phyloP scores from a whole-genome alignment of 805 yeast species.

The Ogataea sp. region DNA sequence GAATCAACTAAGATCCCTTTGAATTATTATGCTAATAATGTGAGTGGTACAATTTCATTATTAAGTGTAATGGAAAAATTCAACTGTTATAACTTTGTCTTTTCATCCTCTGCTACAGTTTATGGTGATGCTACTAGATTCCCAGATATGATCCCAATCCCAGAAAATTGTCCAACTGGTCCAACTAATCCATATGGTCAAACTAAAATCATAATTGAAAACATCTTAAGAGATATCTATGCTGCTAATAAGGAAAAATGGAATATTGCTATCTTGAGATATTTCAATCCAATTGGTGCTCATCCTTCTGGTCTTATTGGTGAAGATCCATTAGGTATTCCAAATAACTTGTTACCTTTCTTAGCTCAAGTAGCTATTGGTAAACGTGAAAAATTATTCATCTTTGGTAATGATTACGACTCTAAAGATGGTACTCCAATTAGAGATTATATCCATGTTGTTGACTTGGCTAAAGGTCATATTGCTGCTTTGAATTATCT shows the following conservation, averaged over 20 bases:
- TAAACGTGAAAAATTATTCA: constrained; percentile 53
- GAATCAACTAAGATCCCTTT: constrained; percentile 66
- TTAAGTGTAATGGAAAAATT: constrained; percentile 42
- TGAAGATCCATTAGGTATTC: constrained; percentile 73
- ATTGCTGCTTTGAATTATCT: constrained; percentile 60
- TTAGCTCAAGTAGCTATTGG: constrained; percentile 75
- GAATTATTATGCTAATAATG: constrained; percentile 60
- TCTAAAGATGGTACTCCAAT: constrained; percentile 76
- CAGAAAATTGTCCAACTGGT: constrained; percentile 67
- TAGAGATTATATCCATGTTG: constrained; percentile 75
- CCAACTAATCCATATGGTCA: constrained; percentile 76
- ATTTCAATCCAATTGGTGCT: constrained; percentile 82
- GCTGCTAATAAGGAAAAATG: constrained; percentile 35
- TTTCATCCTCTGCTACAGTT: constrained; percentile 76
- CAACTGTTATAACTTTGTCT: constrained; percentile 49
- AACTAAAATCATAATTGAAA: constrained; percentile 61
- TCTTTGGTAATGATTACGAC: constrained; percentile 66
- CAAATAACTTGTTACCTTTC: constrained; percentile 68
- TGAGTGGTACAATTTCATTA: constrained; percentile 54
- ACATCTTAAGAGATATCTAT: constrained; percentile 47
- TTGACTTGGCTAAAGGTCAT: constrained; percentile 74
- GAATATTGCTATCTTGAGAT: constrained; percentile 59
- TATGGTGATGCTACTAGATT: constrained; percentile 76
- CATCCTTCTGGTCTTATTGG: constrained; percentile 77
- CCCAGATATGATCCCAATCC: constrained; percentile 67